Conservation (phyloP, 1,139 yeast species). For the Insectozyma bohioensis region DNA sequence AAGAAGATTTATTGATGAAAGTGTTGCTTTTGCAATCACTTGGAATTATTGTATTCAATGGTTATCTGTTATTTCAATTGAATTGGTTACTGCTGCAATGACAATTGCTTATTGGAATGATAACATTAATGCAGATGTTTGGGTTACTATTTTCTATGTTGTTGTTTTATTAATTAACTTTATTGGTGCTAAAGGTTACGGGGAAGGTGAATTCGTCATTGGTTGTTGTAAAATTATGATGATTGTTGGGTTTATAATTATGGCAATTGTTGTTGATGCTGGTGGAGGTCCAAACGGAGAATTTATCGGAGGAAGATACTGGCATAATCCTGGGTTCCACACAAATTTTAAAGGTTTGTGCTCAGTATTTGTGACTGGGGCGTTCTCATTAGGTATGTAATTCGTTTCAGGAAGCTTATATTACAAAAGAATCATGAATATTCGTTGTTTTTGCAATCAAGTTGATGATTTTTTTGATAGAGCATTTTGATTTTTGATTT, state of each 20-base stretch:
- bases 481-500: no score
- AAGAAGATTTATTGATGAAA: conserved; percentile 36
- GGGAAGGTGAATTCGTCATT: conserved; percentile 44
- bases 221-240: conserved; percentile 37
- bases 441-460: no score
- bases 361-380: conserved; percentile 39
- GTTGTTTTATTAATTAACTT: conserved; percentile 34
- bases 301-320: conserved; percentile 47
- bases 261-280: conserved; percentile 38
- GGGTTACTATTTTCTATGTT: conserved; percentile 39
- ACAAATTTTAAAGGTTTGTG: conserved; percentile 42
- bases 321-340: conserved; percentile 43
- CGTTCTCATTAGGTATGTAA: conserved; percentile 37
- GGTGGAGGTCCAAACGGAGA: conserved; percentile 40
- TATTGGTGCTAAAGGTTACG: conserved; percentile 44
- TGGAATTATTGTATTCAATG: conserved; percentile 47
- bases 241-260: conserved; percentile 39
- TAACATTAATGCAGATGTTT: conserved; percentile 35
- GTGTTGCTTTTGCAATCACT: conserved; percentile 39
- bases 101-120: conserved; percentile 37
- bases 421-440: no score
- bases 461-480: no score
- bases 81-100: conserved; percentile 41
- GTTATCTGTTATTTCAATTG: conserved; percentile 41
- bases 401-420: no score